Base-by-base conservation (phyloP, 768 basidiomycete species). In the Suillus brevipes region DNA sequence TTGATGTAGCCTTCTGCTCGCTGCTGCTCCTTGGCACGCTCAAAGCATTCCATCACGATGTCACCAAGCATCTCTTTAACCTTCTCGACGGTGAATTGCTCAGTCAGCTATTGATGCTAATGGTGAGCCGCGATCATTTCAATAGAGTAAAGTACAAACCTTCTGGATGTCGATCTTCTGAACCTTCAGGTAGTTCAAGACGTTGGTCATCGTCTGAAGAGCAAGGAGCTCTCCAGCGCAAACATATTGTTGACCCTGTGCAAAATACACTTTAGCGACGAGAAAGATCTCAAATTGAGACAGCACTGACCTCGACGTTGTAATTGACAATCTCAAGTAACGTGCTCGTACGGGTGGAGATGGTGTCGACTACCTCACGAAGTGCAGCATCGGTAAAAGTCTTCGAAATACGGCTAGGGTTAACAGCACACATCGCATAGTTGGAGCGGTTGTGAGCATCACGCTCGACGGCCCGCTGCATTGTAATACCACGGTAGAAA, bases 371-470 rank as follows among this genome's bases (percentile, higher is more conserved):
- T 57, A 99, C 95, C 78, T 99, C 97, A 43, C 97, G 88, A n/a
- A 99, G 85, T 7, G 96, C 97, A 1, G 90, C 88, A 65, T 99
- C 97, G 68, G 89, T 95, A 83, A 99, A 99, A 1, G 93, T 89
- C 75, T 90, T 90, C 40, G 94, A 94, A 67, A 99, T 93, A 63
- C 97, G 91, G 70, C 94, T 90, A 4, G 97, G 97, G 77, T 99
- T 99, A 70, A 97, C 92, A n/a, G 97, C 97, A 77, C 95, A 96
- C 97, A 99, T 99, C 10, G 95, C 96, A 71, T 98, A 99, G 75
- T 96, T 95, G 31, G 94, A 97, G 43, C 97, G 87, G 72, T 96
- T 96, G 64, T 92, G 82, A 2, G 90, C 83, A 74, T 99, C 97
- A 38, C 97, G 94, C 78, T 97, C 95, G 64, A 99, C 97, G 34